phyloP scores from a whole-genome alignment of 331 rosid species.

The Prunus yedoensis region DNA sequence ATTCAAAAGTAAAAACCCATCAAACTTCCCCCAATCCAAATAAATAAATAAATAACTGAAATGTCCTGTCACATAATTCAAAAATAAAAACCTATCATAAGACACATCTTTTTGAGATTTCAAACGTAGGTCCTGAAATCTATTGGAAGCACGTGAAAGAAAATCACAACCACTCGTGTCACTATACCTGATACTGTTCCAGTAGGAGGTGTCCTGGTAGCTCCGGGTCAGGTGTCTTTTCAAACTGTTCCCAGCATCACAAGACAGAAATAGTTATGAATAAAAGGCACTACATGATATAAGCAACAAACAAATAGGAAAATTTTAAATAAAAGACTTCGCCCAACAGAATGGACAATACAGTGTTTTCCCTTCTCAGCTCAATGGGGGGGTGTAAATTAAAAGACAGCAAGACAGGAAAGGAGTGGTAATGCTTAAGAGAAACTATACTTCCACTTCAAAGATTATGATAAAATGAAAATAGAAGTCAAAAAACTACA shows the following conservation, averaged over 20 bases:
- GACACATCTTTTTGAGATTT: neutral
- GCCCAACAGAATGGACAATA: neutral
- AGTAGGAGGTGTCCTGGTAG: slow-evolving; percentile 94
- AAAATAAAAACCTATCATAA: too few relatives aligned
- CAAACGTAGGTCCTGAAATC: neutral
- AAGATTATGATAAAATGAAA: neutral
- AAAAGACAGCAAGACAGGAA: neutral
- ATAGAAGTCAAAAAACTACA: neutral
- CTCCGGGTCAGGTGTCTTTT: slow-evolving; percentile 79
- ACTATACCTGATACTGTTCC: slow-evolving; percentile 89
- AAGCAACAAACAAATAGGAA: neutral
- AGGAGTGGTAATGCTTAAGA: neutral
- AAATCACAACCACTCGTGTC: neutral
- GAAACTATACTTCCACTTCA: neutral
- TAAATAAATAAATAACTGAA: neutral
- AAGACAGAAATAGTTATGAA: slow-evolving; percentile 1
- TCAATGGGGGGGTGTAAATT: neutral
- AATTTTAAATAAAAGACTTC: neutral
- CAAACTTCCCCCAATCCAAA: neutral
- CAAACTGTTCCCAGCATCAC: slow-evolving; percentile 63
- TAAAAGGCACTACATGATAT: neutral
- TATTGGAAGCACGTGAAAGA: slow-evolving; percentile 9
- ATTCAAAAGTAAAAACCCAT: slow-evolving; percentile 16
- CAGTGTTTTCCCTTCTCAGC: neutral
- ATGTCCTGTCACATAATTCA: too few relatives aligned